These are phyloP conservation scores for Phialophora chinensis DNA, from an alignment of 2,329 filamentous ascomycete species.

Conservation along the genomic window DNA sequence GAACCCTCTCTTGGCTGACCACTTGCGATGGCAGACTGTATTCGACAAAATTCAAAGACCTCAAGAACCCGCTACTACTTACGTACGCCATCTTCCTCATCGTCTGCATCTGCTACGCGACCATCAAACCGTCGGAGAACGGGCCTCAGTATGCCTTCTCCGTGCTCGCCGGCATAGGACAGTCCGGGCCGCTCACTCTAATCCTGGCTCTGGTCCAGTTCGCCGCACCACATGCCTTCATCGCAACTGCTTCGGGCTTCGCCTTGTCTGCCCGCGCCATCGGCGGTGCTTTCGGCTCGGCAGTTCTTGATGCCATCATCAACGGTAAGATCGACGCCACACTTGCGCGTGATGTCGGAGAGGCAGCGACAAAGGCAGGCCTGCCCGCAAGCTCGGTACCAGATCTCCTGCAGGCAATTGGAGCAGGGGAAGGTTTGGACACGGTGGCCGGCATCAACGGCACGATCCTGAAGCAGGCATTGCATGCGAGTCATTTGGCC, in stretches of 20 bases:
- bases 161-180: constrained; percentile 56
- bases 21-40: constrained; percentile 43
- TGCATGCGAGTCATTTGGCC: constrained; percentile 51
- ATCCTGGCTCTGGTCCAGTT: constrained; percentile 59
- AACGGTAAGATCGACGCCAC: constrained; percentile 55
- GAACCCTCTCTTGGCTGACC: not conserved
- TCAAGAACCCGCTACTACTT: constrained; percentile 54
- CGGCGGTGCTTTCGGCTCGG: constrained; percentile 60
- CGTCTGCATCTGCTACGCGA: constrained; percentile 54
- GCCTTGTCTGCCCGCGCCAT: constrained; percentile 60
- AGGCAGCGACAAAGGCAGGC: constrained; percentile 52
- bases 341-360: constrained; percentile 46
- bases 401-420: constrained; percentile 47
- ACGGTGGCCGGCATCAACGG: constrained; percentile 48
- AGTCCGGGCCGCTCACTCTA: constrained; percentile 57
- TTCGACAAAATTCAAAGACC: constrained; percentile 56
- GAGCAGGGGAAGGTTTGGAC: constrained; percentile 43
- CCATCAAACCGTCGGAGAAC: constrained; percentile 52
- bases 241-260: constrained; percentile 60
- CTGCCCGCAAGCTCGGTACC: constrained; percentile 48
- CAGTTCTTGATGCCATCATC: constrained; percentile 59
- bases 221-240: constrained; percentile 58
- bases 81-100: constrained; percentile 55
- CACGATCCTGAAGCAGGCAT: constrained; percentile 48
- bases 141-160: constrained; percentile 54